Base-by-base conservation (phyloP, 352 stramenopile species). In the Pythium monospermum region DNA sequence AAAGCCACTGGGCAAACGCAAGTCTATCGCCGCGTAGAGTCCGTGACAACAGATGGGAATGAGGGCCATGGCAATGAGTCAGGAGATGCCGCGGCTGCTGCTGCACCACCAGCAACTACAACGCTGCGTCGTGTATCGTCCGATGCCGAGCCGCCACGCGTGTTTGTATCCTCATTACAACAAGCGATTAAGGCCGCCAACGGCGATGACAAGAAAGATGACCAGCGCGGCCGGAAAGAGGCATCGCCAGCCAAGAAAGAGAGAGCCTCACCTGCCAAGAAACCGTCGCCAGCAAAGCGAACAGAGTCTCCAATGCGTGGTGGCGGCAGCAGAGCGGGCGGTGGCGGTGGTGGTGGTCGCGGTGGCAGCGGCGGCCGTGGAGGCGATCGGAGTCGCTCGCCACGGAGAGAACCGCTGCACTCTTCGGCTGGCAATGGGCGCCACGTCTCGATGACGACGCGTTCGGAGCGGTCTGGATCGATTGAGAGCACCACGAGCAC, bases 91-190 rank as follows among this genome's bases (percentile, higher is more conserved):
- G n/a, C n/a, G n/a, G n/a, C n/a, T n/a, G n/a, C n/a, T n/a, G n/a
- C n/a, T n/a, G n/a, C n/a, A n/a, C n/a, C n/a, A n/a, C n/a, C n/a
- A n/a, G n/a, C n/a, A n/a, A n/a, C n/a, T n/a, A n/a, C n/a, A n/a
- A n/a, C n/a, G n/a, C n/a, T n/a, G n/a, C n/a, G n/a, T n/a, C n/a
- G n/a, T n/a, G n/a, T n/a, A n/a, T n/a, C 28, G 6, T 22, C n/a
- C n/a, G 25, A 6, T 16, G 30, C 23, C 6, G 28, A 8, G n/a
- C 13, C 19, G 28, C 22, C 7, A 42, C 51, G 47, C 5, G 49
- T 51, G 13, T 87, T 85, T 36, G 58, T 53, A 44, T 88, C 80
- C 19, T 87, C 80, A 6, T 31, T 87, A 28, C 66, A 69, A 49
- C 47, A 69, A 21, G 68, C 75, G 16, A 31, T 81, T 19, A 47